A percentile compares a stretch with the other conserved stretches of the same genome.
Evolutionary conservation across 2,329 filamentous ascomycete species (phyloP).

Genomic region (Aureobasidium mangrovei): DNA sequence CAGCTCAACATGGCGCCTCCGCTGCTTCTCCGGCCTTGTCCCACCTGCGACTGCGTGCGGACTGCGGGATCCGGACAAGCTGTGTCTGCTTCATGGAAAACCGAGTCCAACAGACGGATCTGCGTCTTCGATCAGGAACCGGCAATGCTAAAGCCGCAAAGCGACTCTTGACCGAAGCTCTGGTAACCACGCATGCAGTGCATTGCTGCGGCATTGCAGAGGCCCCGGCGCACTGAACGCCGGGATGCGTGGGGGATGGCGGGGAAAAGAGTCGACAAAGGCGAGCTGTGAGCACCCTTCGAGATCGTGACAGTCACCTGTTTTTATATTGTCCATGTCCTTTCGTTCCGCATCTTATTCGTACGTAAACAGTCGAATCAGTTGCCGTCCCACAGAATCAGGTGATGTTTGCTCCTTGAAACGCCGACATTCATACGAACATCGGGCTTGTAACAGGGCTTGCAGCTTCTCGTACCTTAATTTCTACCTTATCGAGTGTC

Average conservation of each 20-base stretch:
- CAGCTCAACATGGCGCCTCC: slow-evolving; percentile 6
- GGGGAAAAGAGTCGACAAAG: neutral
- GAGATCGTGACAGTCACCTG: neutral
- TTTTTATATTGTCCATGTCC: neutral
- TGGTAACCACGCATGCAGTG: slow-evolving; percentile 8
- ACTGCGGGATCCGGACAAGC: neutral
- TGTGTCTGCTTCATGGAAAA: neutral
- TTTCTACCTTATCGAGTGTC: neutral
- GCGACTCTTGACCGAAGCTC: slow-evolving; percentile 9
- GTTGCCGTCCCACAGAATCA: neutral
- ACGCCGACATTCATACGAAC: neutral
- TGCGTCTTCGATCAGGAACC: neutral
- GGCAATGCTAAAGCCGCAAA: neutral
- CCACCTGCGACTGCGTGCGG: neutral
- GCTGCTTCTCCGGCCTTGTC: neutral
- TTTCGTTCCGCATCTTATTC: neutral
- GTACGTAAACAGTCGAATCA: neutral
- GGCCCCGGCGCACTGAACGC: neutral
- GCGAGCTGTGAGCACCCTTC: neutral
- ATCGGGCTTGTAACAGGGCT: neutral
- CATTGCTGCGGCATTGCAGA: neutral
- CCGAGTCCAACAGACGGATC: neutral
- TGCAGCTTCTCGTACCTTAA: neutral
- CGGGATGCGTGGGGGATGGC: neutral
- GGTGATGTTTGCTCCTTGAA: slow-evolving; percentile 21